Evolutionary conservation across 148 eudicot genomes (phyloP).

Genomic region (Rhododendron williamsianum): DNA sequence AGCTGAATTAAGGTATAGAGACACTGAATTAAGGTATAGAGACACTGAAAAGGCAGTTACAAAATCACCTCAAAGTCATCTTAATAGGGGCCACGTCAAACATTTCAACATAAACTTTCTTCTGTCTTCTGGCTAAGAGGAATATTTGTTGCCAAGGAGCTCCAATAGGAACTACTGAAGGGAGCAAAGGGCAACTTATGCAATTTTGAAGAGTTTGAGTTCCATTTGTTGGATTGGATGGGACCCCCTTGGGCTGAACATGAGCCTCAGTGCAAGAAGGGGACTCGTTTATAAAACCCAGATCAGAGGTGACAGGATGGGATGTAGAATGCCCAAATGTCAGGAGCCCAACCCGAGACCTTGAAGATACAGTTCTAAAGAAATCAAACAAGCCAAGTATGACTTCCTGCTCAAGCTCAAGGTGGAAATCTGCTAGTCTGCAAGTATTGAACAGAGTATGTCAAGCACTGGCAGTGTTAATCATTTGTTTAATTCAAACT

Average conservation of each 20-base stretch:
- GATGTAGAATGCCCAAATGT: conserved; percentile 26
- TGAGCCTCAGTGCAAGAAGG: conserved; percentile 18
- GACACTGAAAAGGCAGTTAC: background rate
- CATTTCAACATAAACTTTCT: conserved; percentile 80
- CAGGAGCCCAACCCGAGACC: conserved; percentile 36
- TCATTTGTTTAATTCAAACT: conserved; percentile 7
- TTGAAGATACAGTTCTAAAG: conserved; percentile 42
- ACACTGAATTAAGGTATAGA: conserved; percentile 6
- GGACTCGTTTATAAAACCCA: conserved; percentile 25
- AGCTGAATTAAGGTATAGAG: conserved; percentile 7
- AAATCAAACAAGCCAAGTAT: conserved; percentile 68
- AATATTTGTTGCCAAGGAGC: conserved; percentile 96
- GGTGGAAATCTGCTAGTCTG: conserved; percentile 83
- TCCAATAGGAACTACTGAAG: conserved; percentile 70
- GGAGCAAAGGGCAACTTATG: conserved; percentile 33
- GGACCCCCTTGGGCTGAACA: conserved; percentile 27
- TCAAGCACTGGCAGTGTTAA: conserved; percentile 9
- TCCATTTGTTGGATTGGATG: conserved; percentile 12
- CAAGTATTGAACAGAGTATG: conserved; percentile 20
- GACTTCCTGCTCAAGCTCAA: conserved; percentile 87
- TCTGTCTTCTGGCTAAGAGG: conserved; percentile 71
- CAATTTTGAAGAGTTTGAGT: conserved; percentile 20
- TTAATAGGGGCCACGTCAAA: conserved; percentile 67
- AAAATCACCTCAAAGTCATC: conserved; percentile 67
- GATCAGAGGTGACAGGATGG: conserved; percentile 28